Evolutionary conservation across 306 rosid species (phyloP), one percentile per base, ranked within the genome.

Genomic region (Trifolium dubium): DNA sequence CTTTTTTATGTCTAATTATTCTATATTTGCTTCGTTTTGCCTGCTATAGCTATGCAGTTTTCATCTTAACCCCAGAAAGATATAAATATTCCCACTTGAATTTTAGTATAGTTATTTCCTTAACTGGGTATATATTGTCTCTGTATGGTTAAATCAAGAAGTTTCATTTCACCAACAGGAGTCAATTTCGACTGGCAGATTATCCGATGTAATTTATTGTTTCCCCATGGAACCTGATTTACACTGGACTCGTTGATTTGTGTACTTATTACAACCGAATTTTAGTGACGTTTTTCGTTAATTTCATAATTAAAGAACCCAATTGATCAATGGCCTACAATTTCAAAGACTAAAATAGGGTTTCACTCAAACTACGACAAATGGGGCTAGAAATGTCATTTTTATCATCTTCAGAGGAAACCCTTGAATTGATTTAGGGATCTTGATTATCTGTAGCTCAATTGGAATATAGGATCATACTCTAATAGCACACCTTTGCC

Each of bases 31-130:
- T 51, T 51, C 2, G 44, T 34, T 50, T 64, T 69, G 43, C 15
- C 40, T 61, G 72, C 59, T 30, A 44, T 75, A n/a, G 72, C 58
- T 39, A 44, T 75, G 11, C 29, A 17, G 31, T 59, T 67, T 64
- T 55, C 72, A 65, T 15, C 40, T 65, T 76, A 39, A 43, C 43
- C 73, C 15, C 29, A 6, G 46, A 72, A 40, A 15, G 39, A 59
- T 35, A 32, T 31, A n/a, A 35, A 35, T 65, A 46, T 76, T 76
- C 60, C 13, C 65, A 28, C 10, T 10, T 12, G 32, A 53, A 14
- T 77, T 34, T 17, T 44, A 29, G 4, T 23, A 23, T 8, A n/a
- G 55, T 35, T 41, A 41, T 51, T 46, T 55, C 18, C 60, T 76
- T 72, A 13, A 63, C 56, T 53, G 56, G 30, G 61, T 58, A 14